Percentiles rank a stretch among this genome's conserved stretches.
Conservation (phyloP, 1,284 basidiomycete genomes). For the Fereydounia khargensis region DNA sequence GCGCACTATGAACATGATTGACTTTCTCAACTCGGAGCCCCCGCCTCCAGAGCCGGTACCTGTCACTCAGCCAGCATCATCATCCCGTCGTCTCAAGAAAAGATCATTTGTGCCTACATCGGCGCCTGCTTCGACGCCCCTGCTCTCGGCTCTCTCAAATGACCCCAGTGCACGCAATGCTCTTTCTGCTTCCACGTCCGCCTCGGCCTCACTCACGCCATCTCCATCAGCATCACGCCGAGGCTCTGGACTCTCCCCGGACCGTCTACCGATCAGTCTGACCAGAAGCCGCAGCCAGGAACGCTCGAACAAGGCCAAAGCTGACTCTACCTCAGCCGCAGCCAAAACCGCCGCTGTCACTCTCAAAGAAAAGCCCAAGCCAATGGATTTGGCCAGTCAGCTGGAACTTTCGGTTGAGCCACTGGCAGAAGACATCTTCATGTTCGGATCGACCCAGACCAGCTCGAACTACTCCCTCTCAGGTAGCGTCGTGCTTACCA, state of each 20-base stretch:
- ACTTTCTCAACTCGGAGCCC: constrained; percentile 18
- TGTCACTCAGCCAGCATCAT: background rate
- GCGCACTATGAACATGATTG: constrained; percentile 31
- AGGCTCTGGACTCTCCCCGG: no score
- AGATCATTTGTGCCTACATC: no score
- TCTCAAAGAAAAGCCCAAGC: no score
- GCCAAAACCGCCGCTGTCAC: no score
- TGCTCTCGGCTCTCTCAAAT: background rate
- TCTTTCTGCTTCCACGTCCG: no score
- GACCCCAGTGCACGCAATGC: no score
- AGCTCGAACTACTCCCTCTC: constrained; percentile 55
- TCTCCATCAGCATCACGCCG: no score
- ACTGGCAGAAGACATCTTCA: constrained; percentile 37
- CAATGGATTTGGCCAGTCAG: background rate
- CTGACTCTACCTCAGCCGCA: no score
- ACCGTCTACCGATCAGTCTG: no score
- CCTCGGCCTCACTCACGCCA: no score
- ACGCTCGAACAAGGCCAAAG: background rate
- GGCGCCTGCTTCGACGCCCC: background rate
- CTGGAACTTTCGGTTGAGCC: constrained; percentile 23
- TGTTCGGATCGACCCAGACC: constrained; percentile 56
- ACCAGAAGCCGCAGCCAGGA: background rate
- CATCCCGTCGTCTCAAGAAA: no score
- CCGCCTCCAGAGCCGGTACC: background rate
- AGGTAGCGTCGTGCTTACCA: constrained; percentile 30